phyloP scores from a whole-genome alignment of 225 moss, liverwort and hornwort species.

The Marchantia paleacea region DNA sequence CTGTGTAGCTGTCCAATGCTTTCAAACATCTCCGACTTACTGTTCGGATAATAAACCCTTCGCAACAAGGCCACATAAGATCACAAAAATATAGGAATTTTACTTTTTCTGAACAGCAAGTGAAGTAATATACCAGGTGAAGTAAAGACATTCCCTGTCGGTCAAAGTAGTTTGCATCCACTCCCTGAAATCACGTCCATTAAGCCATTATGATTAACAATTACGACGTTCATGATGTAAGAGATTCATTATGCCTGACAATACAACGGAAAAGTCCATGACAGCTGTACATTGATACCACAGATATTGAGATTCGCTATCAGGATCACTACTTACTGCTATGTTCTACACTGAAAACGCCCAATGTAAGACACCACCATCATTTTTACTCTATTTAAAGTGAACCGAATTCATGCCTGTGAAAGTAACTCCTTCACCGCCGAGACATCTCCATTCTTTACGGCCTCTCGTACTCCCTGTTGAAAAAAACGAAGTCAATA shows the following conservation, averaged over 20 bases:
- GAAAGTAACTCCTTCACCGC: constrained; percentile 77
- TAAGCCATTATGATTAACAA: background rate
- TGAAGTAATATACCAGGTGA: constrained; percentile 61
- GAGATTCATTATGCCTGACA: too few relatives aligned
- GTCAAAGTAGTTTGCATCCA: constrained; percentile 87
- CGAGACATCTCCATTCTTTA: constrained; percentile 80
- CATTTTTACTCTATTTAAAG: background rate
- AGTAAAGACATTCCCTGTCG: constrained; percentile 96
- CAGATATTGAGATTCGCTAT: too few relatives aligned
- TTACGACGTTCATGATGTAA: too few relatives aligned
- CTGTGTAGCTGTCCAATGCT: background rate
- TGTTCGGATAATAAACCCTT: background rate
- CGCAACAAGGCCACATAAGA: background rate
- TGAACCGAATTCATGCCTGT: constrained; percentile 42
- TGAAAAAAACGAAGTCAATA: background rate
- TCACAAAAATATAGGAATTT: too few relatives aligned
- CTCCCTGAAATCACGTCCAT: constrained; percentile 45
- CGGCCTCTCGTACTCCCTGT: constrained; percentile 93
- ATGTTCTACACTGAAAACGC: background rate
- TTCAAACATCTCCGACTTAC: background rate
- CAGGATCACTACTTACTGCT: too few relatives aligned
- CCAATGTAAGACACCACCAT: too few relatives aligned
- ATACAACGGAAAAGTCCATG: too few relatives aligned
- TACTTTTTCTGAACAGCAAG: background rate
- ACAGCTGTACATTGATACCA: too few relatives aligned